Evolutionary conservation across 495 filamentous ascomycete genomes (phyloP), one percentile per base, ranked within the genome.

Genomic region (Penicillium crystallinum): DNA sequence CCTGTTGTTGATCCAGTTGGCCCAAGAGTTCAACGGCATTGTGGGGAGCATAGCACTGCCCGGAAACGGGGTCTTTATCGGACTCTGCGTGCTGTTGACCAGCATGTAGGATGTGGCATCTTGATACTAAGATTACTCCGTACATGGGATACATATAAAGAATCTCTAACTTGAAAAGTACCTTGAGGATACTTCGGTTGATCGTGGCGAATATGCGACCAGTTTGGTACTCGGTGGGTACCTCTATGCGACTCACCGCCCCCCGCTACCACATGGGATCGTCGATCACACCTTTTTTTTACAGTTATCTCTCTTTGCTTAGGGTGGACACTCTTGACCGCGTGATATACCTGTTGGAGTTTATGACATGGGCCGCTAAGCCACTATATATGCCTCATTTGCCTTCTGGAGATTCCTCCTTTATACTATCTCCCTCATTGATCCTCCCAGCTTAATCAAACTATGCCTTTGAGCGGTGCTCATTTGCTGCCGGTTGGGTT

Each of bases 381-480:
- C 4, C 18, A 17, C 21, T 47, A 47, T 47, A 47, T 47, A 47
- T 47, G 1, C 5, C 21, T 18, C 40, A 6, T 7, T 7, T 10
- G 39, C 39, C 14, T 1, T n/a, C n/a, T 42, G 11, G 5, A 11
- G 9, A 25, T 15, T 7, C 14, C n/a, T 42, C 11, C 1, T 8
- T 37, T 15, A 10, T 19, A 37, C 34, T 46, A 17, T 30, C n/a
- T 27, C 14, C 2, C 21, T 12, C 10, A 19, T 25, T 21, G 14
- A 18, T 36, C 14, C 14, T 48, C 22, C 15, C 9, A 1, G n/a
- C 15, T 18, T 19, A 8, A 47, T 45, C 39, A 55, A 57, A 46
- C 46, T 58, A 65, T 60, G 63, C 41, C 50, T 53, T 38, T 37
- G 14, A 49, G 36, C 15, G 40, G n/a, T 34, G 11, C 42, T 38